phyloP scores from a whole-genome alignment of 2,329 filamentous ascomycete genomes.

The Xylaria sp. region DNA sequence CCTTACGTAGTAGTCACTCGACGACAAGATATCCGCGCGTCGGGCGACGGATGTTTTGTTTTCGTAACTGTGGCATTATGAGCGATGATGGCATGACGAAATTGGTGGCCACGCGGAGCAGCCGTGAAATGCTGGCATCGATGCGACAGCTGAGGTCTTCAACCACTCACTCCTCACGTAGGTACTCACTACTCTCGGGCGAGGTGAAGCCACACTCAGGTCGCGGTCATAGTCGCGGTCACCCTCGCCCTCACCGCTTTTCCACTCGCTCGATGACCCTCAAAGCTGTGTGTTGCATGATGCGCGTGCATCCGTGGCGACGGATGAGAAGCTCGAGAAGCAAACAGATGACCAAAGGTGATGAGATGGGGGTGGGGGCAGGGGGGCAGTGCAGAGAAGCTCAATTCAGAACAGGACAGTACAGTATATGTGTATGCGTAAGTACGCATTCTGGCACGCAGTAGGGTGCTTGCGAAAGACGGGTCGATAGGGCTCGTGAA shows the following conservation, averaged over 20 bases:
- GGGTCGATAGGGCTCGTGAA: constrained; percentile 18
- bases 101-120: constrained; percentile 5
- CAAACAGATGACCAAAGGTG: constrained; percentile 28
- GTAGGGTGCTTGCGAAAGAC: constrained; percentile 15
- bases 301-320: constrained; percentile 30
- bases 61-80: background rate
- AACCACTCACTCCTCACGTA: background rate
- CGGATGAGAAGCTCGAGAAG: constrained; percentile 28
- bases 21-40: background rate
- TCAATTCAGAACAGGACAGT: constrained; percentile 1
- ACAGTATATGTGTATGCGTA: too few species aligned
- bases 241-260: constrained; percentile 32
- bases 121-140: constrained; percentile 7
- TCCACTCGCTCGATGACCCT: constrained; percentile 28
- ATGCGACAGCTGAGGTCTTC: background rate
- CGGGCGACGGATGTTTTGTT: constrained; percentile 5
- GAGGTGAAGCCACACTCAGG: constrained; percentile 14
- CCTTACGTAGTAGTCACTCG: constrained; percentile 23
- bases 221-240: background rate
- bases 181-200: background rate
- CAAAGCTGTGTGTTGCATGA: constrained; percentile 31
- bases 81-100: constrained; percentile 29
- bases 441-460: too few species aligned
- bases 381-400: constrained; percentile 32
- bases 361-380: constrained; percentile 5